Percentiles rank a stretch among this genome's conserved stretches.
Evolutionary conservation across 2,329 filamentous ascomycete genomes (phyloP).

Genomic region (Nothomitra cinnamomea): DNA sequence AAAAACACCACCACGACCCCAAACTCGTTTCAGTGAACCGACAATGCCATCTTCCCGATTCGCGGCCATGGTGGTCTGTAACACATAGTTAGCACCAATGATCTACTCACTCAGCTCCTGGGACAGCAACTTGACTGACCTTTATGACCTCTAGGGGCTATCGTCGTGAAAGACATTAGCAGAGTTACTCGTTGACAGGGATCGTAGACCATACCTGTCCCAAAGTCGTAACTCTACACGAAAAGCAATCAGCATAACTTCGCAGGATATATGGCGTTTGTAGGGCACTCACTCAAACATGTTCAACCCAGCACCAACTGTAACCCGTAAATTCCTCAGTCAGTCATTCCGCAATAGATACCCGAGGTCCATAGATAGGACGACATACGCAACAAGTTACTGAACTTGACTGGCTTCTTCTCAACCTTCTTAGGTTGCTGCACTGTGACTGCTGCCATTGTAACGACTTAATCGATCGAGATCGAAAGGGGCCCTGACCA

Average conservation of each 20-base stretch:
- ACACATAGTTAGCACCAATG: background rate
- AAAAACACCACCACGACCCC: slow-evolving; percentile 79
- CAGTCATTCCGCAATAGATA: background rate
- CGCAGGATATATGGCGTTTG: background rate
- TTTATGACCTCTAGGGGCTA: slow-evolving; percentile 96
- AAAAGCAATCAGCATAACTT: slow-evolving; percentile 11
- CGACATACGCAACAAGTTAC: slow-evolving; percentile 66
- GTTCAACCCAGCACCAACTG: slow-evolving; percentile 79
- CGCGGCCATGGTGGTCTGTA: slow-evolving; percentile 85
- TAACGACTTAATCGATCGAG: slow-evolving; percentile 32
- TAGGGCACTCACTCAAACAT: slow-evolving; percentile 58
- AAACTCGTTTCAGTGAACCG: slow-evolving; percentile 69
- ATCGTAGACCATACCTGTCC: slow-evolving; percentile 36
- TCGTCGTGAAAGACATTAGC: slow-evolving; percentile 16
- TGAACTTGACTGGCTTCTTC: slow-evolving; percentile 99
- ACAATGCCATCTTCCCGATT: slow-evolving; percentile 81
- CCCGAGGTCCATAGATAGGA: background rate
- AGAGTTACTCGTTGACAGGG: background rate
- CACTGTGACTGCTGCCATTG: slow-evolving; percentile 41
- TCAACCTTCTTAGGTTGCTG: slow-evolving; percentile 48
- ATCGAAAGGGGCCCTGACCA: slow-evolving; percentile 78
- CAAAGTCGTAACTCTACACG: slow-evolving; percentile 43
- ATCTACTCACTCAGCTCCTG: background rate
- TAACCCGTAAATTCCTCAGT: slow-evolving; percentile 3
- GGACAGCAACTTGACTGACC: background rate